Evolutionary conservation across 202 grass and related monocot genomes (phyloP), one percentile per base, ranked within the genome.

Genomic region (Cymbopogon flexuosus): DNA sequence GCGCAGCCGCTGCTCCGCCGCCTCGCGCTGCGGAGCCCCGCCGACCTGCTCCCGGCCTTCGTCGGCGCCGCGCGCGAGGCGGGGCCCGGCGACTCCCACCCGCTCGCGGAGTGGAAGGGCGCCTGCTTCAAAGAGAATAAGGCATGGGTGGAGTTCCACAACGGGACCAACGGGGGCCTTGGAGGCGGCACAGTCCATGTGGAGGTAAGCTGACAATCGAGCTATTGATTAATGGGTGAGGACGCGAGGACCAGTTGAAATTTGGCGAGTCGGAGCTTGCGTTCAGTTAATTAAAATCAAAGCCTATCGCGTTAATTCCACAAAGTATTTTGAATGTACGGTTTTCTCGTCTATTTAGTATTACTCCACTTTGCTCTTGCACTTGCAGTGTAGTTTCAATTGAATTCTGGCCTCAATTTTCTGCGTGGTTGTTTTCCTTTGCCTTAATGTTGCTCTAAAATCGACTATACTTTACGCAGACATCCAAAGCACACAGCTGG

Each of bases 401-500:
- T 18, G 58, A 75, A 41, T 30, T 34, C 27, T 29, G 35, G 0
- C 4, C 13, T 0, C 21, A 58, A 1, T 9, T 79, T 75, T 59
- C 18, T 54, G 46, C 9, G 1, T 0, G 18, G 15, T 69, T 27
- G 14, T 56, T 62, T 60, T 45, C n/a, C 52, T 49, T 41, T 71
- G 9, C 69, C 39, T 77, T 12, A n/a, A 34, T 66, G 23, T 84
- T 18, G 41, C 27, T 46, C 30, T 84, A 68, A 81, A 12, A 81
- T 45, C 34, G 49, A 62, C 12, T 62, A 49, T 73, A 65, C 1
- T 70, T 78, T 77, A 1, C 77, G 35, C 64, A 97, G 94, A 90
- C 85, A 49, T 86, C 4, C 45, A 88, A 89, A 61, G 76, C 94
- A 14, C 94, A 97, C 87, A 97, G 94, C 84, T 97, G 92, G 94